A percentile compares a stretch with the other conserved stretches of the same genome.
These are phyloP conservation scores for Heterobasidion occidentale DNA, from an alignment of 1,284 basidiomycete species.

Conservation along the genomic window DNA sequence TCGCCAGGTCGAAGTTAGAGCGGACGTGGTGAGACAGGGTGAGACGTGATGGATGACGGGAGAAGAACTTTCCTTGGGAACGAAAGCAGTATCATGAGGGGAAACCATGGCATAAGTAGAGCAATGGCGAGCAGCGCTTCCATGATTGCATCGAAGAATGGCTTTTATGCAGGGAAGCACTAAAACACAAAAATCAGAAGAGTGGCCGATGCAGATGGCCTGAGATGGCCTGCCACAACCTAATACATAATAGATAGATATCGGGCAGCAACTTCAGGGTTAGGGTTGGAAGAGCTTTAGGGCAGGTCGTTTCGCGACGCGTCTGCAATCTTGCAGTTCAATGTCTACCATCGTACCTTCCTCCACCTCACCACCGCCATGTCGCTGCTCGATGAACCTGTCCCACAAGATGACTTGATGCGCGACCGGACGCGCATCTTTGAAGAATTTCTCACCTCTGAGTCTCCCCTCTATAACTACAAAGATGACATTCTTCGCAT, in stretches of 20 bases:
- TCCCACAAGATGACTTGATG: slow-evolving; percentile 65
- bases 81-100: not conserved
- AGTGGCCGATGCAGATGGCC: not conserved
- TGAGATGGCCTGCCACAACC: not conserved
- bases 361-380: slow-evolving; percentile 29
- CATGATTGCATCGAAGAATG: not conserved
- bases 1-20: not conserved
- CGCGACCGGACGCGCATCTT: slow-evolving; percentile 74
- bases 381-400: slow-evolving; percentile 53
- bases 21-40: not conserved
- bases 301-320: slow-evolving; percentile 17
- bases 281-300: slow-evolving; percentile 12
- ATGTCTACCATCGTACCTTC: slow-evolving; percentile 13
- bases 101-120: not conserved
- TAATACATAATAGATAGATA: too few relatives aligned
- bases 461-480: slow-evolving; percentile 77
- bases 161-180: not conserved
- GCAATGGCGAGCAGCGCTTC: not conserved
- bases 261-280: not conserved
- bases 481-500: slow-evolving; percentile 81
- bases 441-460: slow-evolving; percentile 82
- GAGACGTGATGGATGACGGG: not conserved
- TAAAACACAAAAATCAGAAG: not conserved
- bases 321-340: not conserved
- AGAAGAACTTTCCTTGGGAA: not conserved